Evolutionary conservation across 176 grass and related monocot genomes (phyloP).

Genomic region (Calamus simplicifolius): DNA sequence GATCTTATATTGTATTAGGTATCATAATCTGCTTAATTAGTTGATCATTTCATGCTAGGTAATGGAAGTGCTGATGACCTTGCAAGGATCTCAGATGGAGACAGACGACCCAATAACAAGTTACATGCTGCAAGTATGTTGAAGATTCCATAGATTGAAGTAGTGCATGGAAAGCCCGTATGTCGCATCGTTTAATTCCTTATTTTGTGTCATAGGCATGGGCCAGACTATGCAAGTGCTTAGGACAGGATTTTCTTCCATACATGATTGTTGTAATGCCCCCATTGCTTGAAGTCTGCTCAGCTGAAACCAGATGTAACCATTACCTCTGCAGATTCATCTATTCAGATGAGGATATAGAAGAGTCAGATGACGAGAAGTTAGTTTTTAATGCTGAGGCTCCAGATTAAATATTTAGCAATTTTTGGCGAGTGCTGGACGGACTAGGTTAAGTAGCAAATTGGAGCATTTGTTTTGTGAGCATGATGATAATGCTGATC

Average conservation of each 20-base stretch:
- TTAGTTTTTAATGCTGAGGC: conserved; percentile 22
- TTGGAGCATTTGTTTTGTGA: background rate
- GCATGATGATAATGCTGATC: no score
- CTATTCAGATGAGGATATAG: conserved; percentile 96
- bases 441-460: background rate
- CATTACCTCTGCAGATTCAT: conserved; percentile 86
- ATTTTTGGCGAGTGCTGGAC: background rate
- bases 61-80: conserved; percentile 96
- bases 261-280: conserved; percentile 99
- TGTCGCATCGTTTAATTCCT: no score
- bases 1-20: no score
- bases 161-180: background rate
- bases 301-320: conserved; percentile 98
- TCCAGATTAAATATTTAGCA: background rate
- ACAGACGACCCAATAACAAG: conserved; percentile 94
- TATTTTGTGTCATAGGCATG: conserved; percentile 58
- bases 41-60: conserved; percentile 38
- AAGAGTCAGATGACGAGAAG: conserved; percentile 93
- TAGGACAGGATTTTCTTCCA: conserved; percentile 98
- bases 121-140: conserved; percentile 90
- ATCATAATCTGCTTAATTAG: background rate
- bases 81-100: conserved; percentile 98
- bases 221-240: conserved; percentile 97
- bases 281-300: conserved; percentile 92
- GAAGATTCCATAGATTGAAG: no score